phyloP scores from a whole-genome alignment of 768 basidiomycete species.

The Collybiopsis luxurians region DNA sequence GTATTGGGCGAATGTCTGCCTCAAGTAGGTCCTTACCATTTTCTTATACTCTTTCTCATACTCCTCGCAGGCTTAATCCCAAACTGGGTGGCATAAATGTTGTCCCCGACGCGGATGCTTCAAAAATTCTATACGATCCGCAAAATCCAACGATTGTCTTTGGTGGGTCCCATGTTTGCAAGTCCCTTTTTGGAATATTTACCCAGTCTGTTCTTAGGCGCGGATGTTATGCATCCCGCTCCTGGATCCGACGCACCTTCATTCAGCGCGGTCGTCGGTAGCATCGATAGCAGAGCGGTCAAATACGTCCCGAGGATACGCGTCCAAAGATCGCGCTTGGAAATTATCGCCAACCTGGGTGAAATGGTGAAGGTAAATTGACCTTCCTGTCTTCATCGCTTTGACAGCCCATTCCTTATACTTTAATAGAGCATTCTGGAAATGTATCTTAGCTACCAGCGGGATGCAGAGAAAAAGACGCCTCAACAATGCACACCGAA shows the following conservation, averaged over 20 bases:
- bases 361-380: conserved; percentile 39
- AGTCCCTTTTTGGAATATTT: background rate
- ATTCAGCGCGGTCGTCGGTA: conserved; percentile 54
- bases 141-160: conserved; percentile 5
- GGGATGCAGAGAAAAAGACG: conserved; percentile 26
- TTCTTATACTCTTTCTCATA: background rate
- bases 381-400: background rate
- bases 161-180: background rate
- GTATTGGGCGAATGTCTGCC: conserved; percentile 50
- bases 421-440: conserved; percentile 25
- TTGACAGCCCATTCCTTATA: background rate
- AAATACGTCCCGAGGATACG: conserved; percentile 52
- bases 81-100: background rate
- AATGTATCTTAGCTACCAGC: conserved; percentile 40
- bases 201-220: conserved; percentile 28
- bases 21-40: conserved; percentile 51
- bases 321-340: conserved; percentile 46
- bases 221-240: conserved; percentile 59
- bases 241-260: conserved; percentile 56
- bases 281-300: conserved; percentile 47
- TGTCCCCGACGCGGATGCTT: background rate
- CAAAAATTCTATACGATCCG: background rate
- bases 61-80: background rate
- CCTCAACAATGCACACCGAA: conserved; percentile 28
- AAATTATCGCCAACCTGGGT: conserved; percentile 52